Evolutionary conservation across 1,284 basidiomycete species (phyloP).

Genomic region (Austroboletus niveus): DNA sequence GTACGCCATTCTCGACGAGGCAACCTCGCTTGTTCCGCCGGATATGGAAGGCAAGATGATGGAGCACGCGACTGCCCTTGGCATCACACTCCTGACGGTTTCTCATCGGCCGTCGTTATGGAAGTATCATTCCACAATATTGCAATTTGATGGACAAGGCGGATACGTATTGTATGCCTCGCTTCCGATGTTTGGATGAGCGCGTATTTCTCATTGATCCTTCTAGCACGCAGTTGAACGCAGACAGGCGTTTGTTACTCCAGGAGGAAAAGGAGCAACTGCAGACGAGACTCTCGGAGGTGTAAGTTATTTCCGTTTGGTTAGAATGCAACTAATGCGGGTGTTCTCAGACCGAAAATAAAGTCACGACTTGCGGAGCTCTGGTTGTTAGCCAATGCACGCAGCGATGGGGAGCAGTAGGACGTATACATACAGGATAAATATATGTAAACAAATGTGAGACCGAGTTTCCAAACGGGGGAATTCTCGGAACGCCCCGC

Average conservation of each 20-base stretch:
- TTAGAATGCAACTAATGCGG: conserved; percentile 3
- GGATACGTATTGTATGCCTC: conserved; percentile 78
- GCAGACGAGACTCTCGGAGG: conserved; percentile 77
- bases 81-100: conserved; percentile 89
- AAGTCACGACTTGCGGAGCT: conserved; percentile 75
- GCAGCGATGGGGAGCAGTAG: neutral
- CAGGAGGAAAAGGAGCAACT: conserved; percentile 92
- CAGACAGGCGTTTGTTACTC: conserved; percentile 86
- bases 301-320: conserved; percentile 47
- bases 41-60: conserved; percentile 96
- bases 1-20: conserved; percentile 97
- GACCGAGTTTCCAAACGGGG: conserved; percentile 4
- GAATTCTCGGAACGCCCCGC: conserved; percentile 14
- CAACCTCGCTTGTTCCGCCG: conserved; percentile 90
- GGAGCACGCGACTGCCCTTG: conserved; percentile 85
- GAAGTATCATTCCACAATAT: conserved; percentile 92
- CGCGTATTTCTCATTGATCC: conserved; percentile 3
- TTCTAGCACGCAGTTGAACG: conserved; percentile 81
- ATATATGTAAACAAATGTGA: neutral
- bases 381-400: conserved; percentile 20
- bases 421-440: neutral
- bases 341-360: conserved; percentile 68
- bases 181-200: neutral
- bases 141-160: conserved; percentile 86
- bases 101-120: conserved; percentile 91